Base-by-base conservation (phyloP, 1,284 basidiomycete genomes). In the Trichosporon sp. region DNA sequence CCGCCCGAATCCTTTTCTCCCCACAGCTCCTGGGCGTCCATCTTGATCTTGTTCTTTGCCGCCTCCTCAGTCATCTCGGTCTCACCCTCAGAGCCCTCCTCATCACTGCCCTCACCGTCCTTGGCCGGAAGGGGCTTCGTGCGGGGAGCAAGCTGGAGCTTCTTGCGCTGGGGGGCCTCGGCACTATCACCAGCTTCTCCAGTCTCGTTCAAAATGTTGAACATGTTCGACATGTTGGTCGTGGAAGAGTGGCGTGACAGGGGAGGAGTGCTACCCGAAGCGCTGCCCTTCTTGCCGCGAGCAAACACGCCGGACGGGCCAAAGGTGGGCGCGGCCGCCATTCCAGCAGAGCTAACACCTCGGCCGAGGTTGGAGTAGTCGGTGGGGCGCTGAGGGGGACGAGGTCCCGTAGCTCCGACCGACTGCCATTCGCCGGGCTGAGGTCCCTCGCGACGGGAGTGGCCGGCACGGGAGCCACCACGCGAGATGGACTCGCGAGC, bases 201-300 rank as follows among this genome's bases (percentile, higher is more conserved):
- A 1, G 85, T 81, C 31, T 88, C 86, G 76, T 87, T 88, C 66
- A 93, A 89, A 86, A 92, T 88, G 16, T 89, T 90, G 86, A 95
- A 95, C 91, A 93, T 94, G 84, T 94, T 95, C 71, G 88, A 88
- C 91, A 94, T 96, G 84, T 96, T 97, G 73, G 89, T 87, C 70
- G 85, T 90, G 61, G 93, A 95, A 76, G 87, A 90, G 37, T 90
- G 90, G 66, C 94, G 89, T 6, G 92, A 91, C 14, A 94, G 85
- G 2, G 91, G 88, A 73, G 91, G 85, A 35, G 85, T 89, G 67
- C 81, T 80, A 10, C 87, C 86, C 37, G 87, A 85, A 26, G 84
- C 79, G 48, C 79, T 80, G 70, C 88, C 88, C 40, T 76, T 75
- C 83, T 91, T 91, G 19, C 89, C 89, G 82, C 91, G 91, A 73